Evolutionary conservation across 768 basidiomycete species (phyloP).

Genomic region (Termitomyces sp.): DNA sequence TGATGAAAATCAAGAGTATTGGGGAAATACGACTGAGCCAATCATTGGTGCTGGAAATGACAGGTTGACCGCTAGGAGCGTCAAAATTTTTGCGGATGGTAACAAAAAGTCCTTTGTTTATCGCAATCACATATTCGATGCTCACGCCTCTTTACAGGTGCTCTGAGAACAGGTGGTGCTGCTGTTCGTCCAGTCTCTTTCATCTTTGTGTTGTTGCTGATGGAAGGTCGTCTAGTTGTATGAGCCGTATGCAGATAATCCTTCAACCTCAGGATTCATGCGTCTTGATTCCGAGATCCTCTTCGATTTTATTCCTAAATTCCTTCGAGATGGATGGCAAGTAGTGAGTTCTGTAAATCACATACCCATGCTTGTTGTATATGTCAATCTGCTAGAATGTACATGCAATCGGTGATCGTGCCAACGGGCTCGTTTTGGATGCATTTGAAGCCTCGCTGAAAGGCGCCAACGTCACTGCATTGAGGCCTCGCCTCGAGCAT

Average conservation of each 20-base stretch:
- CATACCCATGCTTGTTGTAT: neutral
- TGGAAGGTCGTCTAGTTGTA: conserved; percentile 48
- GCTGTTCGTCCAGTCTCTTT: conserved; percentile 45
- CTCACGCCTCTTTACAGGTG: conserved; percentile 43
- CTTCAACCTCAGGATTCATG: conserved; percentile 75
- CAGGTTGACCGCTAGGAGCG: conserved; percentile 66
- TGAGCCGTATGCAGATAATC: conserved; percentile 81
- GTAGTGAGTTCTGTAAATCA: conserved; percentile 52
- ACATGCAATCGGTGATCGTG: conserved; percentile 84
- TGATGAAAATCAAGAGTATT: conserved; percentile 64
- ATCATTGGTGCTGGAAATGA: conserved; percentile 57
- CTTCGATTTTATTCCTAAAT: conserved; percentile 59
- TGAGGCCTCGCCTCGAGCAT: conserved; percentile 84
- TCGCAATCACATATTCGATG: conserved; percentile 5
- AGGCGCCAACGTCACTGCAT: conserved; percentile 56
- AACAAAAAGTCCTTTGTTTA: conserved; percentile 18
- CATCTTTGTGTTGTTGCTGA: neutral
- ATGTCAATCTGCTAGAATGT: conserved; percentile 56
- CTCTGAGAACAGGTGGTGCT: conserved; percentile 86
- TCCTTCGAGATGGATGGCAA: conserved; percentile 85
- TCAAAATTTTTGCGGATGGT: conserved; percentile 80
- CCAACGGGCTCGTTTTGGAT: conserved; percentile 80
- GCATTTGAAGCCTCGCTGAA: conserved; percentile 72
- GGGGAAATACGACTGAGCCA: conserved; percentile 62
- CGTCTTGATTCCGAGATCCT: conserved; percentile 62